Base-by-base conservation (phyloP, 2,329 filamentous ascomycete species). In the Gremmenia infestans region DNA sequence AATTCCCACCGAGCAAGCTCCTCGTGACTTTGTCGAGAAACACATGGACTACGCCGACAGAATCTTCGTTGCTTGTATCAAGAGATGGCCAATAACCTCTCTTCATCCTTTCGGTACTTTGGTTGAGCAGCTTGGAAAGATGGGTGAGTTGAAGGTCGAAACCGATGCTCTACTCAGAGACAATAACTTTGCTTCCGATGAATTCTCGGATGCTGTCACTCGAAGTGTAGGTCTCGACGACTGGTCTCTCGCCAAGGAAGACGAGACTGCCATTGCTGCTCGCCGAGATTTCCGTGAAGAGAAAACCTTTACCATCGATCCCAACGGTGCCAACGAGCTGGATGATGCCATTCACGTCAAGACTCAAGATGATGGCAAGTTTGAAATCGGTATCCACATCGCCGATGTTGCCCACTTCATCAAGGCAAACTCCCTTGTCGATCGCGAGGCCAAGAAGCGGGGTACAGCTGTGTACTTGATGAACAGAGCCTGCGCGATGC, bases 11-110 rank as follows among this genome's bases (percentile, higher is more conserved):
- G 94, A 99, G 73, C 94, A 99, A 75, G 94, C 94, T 8, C 94
- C 94, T 19, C 88, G 91, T 37, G 94, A 97, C 74, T 99, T 99
- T 67, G 94, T 99, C 28, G 94, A 99, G 78, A 96, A 94, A 74
- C 94, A 99, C 72, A 91, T 96, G 72, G 91, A 97, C 32, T 99
- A 97, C 67, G 91, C 93, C 55, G 95, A 96, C 74, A 88, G 91
- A 67, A 99, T 99, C 68, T 99, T 99, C 64, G 94, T 99, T 65
- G 94, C 94, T 48, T 97, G 92, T 77, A 99, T 99, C 75, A 99
- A 99, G 82, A 86, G 94, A 70, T 99, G 94, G 94, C 94, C 94
- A 61, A 99, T 99, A 68, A 99, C 94, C 28, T 99, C 94, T n/a
- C 84, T 99, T 54, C 94, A 99, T 76, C 94, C 94, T 35, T 99